A percentile compares a stretch with the other conserved stretches of the same genome.
Conservation (phyloP, 1,284 basidiomycete species). For the Leccinum fuscescens region DNA sequence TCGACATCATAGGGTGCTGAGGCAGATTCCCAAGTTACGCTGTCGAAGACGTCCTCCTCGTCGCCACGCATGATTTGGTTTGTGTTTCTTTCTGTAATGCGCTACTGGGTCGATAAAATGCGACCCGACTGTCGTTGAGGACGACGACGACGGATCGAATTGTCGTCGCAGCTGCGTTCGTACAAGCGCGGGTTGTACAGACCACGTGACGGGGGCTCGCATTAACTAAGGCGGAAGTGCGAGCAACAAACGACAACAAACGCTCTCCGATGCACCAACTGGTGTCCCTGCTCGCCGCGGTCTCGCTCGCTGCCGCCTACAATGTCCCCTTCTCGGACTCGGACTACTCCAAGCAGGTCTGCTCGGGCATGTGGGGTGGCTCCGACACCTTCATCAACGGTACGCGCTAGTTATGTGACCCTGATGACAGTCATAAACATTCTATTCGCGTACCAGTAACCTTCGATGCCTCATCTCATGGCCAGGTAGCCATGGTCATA, state of each 20-base stretch:
- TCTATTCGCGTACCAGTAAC: constrained; percentile 53
- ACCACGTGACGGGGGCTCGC: constrained; percentile 26
- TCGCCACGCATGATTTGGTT: constrained; percentile 60
- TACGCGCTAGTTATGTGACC: constrained; percentile 38
- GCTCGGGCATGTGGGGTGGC: constrained; percentile 92
- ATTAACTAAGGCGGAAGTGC: constrained; percentile 4
- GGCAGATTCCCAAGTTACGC: constrained; percentile 81
- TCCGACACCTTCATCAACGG: constrained; percentile 83
- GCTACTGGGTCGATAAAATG: background rate
- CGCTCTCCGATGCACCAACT: constrained; percentile 27
- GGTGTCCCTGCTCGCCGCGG: constrained; percentile 30
- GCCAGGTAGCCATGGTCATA: constrained; percentile 91
- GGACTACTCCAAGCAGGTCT: constrained; percentile 85
- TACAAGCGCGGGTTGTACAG: background rate
- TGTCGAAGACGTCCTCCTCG: constrained; percentile 84
- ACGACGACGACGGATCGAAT: constrained; percentile 5
- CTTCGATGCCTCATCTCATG: constrained; percentile 78
- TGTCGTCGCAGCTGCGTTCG: background rate
- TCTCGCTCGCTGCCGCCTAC: constrained; percentile 46
- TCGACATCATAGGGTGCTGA: constrained; percentile 51
- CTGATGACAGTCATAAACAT: background rate
- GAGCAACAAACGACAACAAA: constrained; percentile 31
- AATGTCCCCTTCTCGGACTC: constrained; percentile 67
- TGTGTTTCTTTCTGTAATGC: background rate
- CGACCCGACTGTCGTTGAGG: background rate